These are phyloP conservation scores for Aspergillus haitiensis DNA, from an alignment of 495 filamentous ascomycete genomes.

Conservation along the genomic window DNA sequence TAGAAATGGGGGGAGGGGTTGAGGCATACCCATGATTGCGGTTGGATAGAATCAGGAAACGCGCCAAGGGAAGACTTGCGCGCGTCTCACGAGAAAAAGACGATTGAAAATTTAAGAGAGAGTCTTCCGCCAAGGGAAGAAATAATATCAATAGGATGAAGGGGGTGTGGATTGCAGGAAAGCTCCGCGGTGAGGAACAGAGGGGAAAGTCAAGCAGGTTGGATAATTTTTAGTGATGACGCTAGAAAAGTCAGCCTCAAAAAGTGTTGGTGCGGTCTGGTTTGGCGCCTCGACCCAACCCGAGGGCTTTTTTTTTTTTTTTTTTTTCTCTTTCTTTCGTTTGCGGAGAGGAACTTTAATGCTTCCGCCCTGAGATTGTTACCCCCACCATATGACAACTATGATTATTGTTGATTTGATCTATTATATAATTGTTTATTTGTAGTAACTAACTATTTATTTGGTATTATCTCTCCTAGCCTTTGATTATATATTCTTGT, in stretches of 20 bases:
- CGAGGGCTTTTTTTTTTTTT: slow-evolving; percentile 25
- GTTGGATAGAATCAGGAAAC: slow-evolving; percentile 45
- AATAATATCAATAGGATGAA: slow-evolving; percentile 8
- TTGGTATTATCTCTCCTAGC: not conserved
- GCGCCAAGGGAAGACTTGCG: slow-evolving; percentile 45
- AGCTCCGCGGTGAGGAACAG: slow-evolving; percentile 46
- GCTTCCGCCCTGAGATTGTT: slow-evolving; percentile 1
- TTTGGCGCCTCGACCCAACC: slow-evolving; percentile 27
- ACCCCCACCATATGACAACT: no score
- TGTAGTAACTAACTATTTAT: not conserved
- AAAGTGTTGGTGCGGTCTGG: slow-evolving; percentile 33
- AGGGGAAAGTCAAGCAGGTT: slow-evolving; percentile 46
- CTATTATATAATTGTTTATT: not conserved
- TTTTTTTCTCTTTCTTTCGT: not conserved
- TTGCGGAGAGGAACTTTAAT: slow-evolving; percentile 15
- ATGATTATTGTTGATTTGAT: not conserved
- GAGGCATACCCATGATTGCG: slow-evolving; percentile 86
- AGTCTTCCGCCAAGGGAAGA: slow-evolving; percentile 24
- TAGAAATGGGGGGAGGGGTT: slow-evolving; percentile 22
- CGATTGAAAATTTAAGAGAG: slow-evolving; percentile 24
- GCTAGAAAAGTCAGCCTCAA: slow-evolving; percentile 48
- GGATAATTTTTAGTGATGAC: slow-evolving; percentile 53
- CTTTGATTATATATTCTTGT: not conserved
- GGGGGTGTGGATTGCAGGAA: slow-evolving; percentile 27
- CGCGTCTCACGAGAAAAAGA: slow-evolving; percentile 41